Conservation (phyloP, 2,329 filamentous ascomycete genomes). For the Pestalotiopsis sp. region DNA sequence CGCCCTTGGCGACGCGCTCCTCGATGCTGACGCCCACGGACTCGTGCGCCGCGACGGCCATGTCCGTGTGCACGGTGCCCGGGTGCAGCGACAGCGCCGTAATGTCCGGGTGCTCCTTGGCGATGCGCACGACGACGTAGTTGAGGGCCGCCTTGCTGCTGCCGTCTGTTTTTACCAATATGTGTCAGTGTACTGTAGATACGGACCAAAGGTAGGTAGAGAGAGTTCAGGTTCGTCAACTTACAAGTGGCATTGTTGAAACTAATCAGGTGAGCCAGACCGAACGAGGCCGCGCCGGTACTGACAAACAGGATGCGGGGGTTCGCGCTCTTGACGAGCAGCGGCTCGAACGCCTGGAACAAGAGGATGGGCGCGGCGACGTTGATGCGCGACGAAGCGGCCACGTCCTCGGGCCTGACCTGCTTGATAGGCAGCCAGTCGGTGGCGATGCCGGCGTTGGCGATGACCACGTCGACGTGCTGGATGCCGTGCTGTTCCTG, state of each 20-base stretch:
- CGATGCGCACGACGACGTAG: conserved; percentile 14
- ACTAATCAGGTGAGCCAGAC: conserved; percentile 16
- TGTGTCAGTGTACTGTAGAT: conserved; percentile 21
- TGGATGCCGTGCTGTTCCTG: conserved; percentile 25
- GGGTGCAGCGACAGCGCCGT: conserved; percentile 16
- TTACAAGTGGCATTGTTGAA: conserved; percentile 16
- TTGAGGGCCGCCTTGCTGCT: conserved; percentile 1
- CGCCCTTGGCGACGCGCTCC: conserved; percentile 17
- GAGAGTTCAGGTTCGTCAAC: conserved; percentile 29
- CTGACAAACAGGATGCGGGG: conserved; percentile 34
- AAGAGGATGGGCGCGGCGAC: conserved; percentile 29
- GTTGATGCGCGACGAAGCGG: conserved; percentile 27
- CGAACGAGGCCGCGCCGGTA: conserved; percentile 26
- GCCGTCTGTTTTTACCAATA: not conserved
- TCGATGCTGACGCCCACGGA: conserved; percentile 15
- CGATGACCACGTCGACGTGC: conserved; percentile 36
- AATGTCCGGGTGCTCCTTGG: conserved; percentile 17
- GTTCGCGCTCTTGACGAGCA: conserved; percentile 29
- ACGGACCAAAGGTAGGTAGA: conserved; percentile 30
- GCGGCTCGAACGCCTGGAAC: conserved; percentile 32
- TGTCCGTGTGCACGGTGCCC: conserved; percentile 12
- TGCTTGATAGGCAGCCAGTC: conserved; percentile 24
- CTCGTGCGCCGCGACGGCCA: not conserved
- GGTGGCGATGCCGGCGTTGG: conserved; percentile 32
- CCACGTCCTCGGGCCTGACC: conserved; percentile 28